A percentile compares a stretch with the other conserved stretches of the same genome.
phyloP scores from a whole-genome alignment of 495 filamentous ascomycete genomes.

The Cudoniella acicularis region DNA sequence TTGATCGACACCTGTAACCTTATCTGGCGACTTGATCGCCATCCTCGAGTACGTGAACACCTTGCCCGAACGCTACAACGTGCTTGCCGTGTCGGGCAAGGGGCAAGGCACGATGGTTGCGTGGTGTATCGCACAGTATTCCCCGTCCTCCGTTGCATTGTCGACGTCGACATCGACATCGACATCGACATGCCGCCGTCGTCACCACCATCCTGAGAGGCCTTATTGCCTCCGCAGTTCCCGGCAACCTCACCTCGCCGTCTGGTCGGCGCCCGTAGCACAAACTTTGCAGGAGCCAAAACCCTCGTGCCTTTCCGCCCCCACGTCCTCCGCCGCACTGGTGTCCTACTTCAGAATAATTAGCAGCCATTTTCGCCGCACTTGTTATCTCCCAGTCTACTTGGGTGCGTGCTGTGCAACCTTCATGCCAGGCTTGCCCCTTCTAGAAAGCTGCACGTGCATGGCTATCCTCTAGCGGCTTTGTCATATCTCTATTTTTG shows the following conservation, averaged over 20 bases:
- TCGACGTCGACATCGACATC: too few species aligned
- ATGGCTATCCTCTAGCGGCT: slow-evolving; percentile 7
- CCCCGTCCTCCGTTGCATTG: too few species aligned
- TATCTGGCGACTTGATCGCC: too few species aligned
- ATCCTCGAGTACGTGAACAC: too few species aligned
- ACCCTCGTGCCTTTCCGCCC: neutral
- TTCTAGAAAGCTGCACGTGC: slow-evolving; percentile 11
- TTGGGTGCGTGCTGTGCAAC: neutral
- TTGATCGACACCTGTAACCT: too few species aligned
- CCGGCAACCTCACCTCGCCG: neutral
- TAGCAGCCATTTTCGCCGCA: neutral
- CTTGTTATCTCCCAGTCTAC: neutral
- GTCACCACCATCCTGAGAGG: neutral
- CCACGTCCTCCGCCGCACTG: neutral
- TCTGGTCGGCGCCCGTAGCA: neutral
- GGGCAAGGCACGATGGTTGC: too few species aligned
- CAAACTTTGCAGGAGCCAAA: neutral
- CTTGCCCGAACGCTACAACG: too few species aligned
- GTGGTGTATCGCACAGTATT: too few species aligned
- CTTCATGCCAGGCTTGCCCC: too few species aligned
- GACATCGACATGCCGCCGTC: neutral
- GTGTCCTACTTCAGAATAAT: neutral
- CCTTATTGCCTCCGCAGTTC: neutral
- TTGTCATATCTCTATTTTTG: slow-evolving; percentile 30
- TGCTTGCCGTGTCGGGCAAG: too few species aligned